Evolutionary conservation across 139 green algal species (phyloP), one percentile per base, ranked within the genome.

Genomic region (Haematococcus sp.): DNA sequence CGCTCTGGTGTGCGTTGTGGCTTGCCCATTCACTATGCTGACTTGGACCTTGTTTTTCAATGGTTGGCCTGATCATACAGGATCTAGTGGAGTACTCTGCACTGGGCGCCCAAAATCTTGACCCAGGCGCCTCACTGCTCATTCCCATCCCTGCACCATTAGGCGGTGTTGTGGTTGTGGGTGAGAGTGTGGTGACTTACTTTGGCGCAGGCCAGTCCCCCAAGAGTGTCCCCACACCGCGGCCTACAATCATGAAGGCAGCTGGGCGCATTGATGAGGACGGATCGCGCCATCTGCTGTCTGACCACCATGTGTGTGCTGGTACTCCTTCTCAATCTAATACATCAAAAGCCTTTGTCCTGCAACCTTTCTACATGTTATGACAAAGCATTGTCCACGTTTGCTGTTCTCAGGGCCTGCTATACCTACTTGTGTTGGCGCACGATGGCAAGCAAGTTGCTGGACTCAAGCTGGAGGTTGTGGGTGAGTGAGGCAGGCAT

Each of bases 341-440:
- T 65, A 35, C 19, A 23, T n/a, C n/a, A n/a, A n/a, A n/a, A n/a
- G n/a, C n/a, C n/a, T n/a, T n/a, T n/a, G n/a, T n/a, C n/a, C n/a
- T n/a, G n/a, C n/a, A n/a, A n/a, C n/a, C n/a, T n/a, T n/a, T n/a
- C n/a, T n/a, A n/a, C n/a, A n/a, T n/a, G n/a, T n/a, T n/a, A n/a
- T n/a, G n/a, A n/a, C n/a, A n/a, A n/a, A n/a, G n/a, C n/a, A n/a
- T n/a, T n/a, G n/a, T n/a, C n/a, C n/a, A n/a, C n/a, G n/a, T n/a
- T n/a, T n/a, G n/a, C n/a, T n/a, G n/a, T n/a, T n/a, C n/a, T n/a
- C 61, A 68, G 61, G 95, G 95, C 16, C 76, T 74, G 27, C 81
- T 99, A 70, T 81, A 90, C 76, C 86, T 99, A 30, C 86, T 98
- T 76, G 87, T 94, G 71, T 76, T 99, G 70, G 74, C 76, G 28